phyloP scores from a whole-genome alignment of 139 green algal species.

The Ettlia oleoabundans region DNA sequence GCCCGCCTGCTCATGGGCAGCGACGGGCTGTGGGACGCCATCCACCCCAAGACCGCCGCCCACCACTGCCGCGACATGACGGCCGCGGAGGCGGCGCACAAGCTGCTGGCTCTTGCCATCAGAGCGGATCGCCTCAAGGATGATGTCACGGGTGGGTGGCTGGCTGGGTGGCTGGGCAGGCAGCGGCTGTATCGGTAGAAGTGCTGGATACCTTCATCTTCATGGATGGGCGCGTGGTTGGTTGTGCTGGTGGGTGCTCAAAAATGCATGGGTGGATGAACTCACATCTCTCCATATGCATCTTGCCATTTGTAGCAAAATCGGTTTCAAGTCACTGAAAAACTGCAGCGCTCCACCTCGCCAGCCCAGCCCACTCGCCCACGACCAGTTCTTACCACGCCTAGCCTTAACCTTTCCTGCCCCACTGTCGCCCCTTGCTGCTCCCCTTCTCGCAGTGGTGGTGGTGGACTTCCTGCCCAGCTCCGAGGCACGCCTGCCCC shows the following conservation, averaged over 20 bases:
- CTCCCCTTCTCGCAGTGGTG: slow-evolving; percentile 37
- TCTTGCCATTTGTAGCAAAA: no score
- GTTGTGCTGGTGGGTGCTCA: no score
- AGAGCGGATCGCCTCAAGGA: slow-evolving; percentile 59
- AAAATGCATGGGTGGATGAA: no score
- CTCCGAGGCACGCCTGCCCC: slow-evolving; percentile 22
- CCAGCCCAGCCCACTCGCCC: background rate
- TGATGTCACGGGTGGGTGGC: slow-evolving; percentile 57
- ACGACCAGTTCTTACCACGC: no score
- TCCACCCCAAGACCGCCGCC: slow-evolving; percentile 71
- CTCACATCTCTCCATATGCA: no score
- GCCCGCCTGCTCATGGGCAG: slow-evolving; percentile 86
- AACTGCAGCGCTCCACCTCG: background rate
- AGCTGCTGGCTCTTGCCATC: slow-evolving; percentile 60
- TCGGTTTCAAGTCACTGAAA: no score
- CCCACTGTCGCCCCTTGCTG: background rate
- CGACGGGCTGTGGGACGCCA: slow-evolving; percentile 92
- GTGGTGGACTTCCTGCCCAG: slow-evolving; percentile 69
- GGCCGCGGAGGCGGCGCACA: slow-evolving; percentile 55
- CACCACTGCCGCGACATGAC: slow-evolving; percentile 57
- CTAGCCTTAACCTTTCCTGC: no score
- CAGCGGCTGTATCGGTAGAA: no score
- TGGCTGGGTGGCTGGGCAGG: background rate
- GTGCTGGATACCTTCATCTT: no score
- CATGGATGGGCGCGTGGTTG: no score